Evolutionary conservation across 441 rosid genomes (phyloP).

Genomic region (Metrosideros polymorpha): DNA sequence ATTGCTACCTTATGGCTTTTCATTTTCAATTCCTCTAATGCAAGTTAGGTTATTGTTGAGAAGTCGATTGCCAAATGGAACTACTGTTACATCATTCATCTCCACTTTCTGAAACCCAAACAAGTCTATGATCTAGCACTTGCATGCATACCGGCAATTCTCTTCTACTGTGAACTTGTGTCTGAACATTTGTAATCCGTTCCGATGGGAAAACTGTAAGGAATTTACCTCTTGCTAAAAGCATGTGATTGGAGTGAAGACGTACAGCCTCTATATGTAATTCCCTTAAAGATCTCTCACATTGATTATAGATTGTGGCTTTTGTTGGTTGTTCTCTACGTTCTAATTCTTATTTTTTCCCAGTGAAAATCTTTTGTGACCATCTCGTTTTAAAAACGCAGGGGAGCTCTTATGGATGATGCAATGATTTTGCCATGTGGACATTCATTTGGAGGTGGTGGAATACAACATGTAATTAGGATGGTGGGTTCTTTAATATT

Average conservation of each 20-base stretch:
- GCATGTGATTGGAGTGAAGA: background rate
- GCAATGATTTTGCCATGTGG: slow-evolving; percentile 90
- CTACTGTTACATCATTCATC: background rate
- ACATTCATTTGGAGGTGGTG: slow-evolving; percentile 78
- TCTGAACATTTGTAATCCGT: background rate
- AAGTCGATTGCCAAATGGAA: background rate
- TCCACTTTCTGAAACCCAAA: background rate
- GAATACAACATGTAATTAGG: slow-evolving; percentile 50
- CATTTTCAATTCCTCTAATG: background rate
- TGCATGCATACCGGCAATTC: background rate
- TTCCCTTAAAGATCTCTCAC: background rate
- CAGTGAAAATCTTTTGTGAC: background rate
- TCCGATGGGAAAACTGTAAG: background rate
- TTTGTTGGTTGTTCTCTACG: background rate
- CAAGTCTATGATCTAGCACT: background rate
- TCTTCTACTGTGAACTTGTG: background rate
- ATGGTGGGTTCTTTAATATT: slow-evolving; percentile 28
- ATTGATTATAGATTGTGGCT: background rate
- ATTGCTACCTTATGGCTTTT: background rate
- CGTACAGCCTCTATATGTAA: background rate
- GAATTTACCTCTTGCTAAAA: background rate
- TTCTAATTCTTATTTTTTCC: background rate
- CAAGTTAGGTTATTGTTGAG: background rate
- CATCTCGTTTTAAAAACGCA: slow-evolving; percentile 15
- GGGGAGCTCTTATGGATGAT: slow-evolving; percentile 84